A percentile compares a stretch with the other conserved stretches of the same genome.
phyloP scores from a whole-genome alignment of 768 basidiomycete genomes.

The Thelephora ganbajun region DNA sequence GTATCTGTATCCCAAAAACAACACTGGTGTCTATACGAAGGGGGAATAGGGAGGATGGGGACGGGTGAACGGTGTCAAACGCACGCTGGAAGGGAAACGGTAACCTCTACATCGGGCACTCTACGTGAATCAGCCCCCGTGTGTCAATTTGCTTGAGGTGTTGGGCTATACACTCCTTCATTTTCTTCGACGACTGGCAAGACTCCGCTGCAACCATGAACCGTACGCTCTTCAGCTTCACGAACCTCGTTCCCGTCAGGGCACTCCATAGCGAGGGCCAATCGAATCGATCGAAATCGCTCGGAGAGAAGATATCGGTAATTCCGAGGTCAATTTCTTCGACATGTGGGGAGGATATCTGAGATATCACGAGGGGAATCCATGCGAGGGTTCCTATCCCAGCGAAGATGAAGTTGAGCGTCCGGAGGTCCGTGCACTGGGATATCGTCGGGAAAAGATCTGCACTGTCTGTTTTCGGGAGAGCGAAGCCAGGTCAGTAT shows the following conservation, averaged over 20 bases:
- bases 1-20: no score
- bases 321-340: slow-evolving; percentile 9
- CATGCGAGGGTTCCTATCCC: slow-evolving; percentile 11
- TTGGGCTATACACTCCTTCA: neutral
- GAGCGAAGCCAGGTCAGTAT: no score
- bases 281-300: neutral
- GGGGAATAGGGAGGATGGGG: no score
- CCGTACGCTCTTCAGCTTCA: neutral
- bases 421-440: slow-evolving; percentile 7
- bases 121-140: neutral
- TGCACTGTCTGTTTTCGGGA: neutral
- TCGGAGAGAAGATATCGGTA: neutral
- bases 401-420: slow-evolving; percentile 9
- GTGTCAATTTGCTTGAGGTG: neutral
- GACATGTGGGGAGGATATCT: slow-evolving; percentile 8
- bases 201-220: neutral
- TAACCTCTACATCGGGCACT: neutral
- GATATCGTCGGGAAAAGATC: slow-evolving; percentile 3
- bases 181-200: neutral
- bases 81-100: no score
- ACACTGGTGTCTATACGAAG: no score
- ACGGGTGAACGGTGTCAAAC: no score
- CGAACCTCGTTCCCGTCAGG: neutral
- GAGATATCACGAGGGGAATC: slow-evolving; percentile 9
- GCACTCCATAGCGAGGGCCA: neutral